A percentile compares a stretch with the other conserved stretches of the same genome.
Evolutionary conservation across 176 grass and related monocot species (phyloP).

Genomic region (Otatea glauca): DNA sequence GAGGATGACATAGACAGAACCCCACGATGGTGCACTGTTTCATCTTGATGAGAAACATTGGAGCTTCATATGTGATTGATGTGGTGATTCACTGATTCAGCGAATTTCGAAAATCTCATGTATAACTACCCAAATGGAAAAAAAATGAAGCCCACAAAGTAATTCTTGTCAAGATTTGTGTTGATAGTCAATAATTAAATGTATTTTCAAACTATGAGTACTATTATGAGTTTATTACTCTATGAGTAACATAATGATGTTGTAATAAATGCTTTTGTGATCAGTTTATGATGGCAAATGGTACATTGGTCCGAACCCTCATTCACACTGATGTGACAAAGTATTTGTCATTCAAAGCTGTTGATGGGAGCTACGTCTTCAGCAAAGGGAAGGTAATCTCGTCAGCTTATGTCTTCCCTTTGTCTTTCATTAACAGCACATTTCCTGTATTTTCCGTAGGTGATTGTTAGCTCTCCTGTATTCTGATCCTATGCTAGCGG

Average conservation of each 20-base stretch:
- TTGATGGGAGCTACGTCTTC: conserved; percentile 92
- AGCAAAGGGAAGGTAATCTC: conserved; percentile 83
- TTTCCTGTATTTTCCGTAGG: neutral
- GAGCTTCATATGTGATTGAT: neutral
- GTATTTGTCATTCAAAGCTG: conserved; percentile 91
- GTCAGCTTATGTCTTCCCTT: conserved; percentile 11
- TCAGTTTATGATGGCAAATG: conserved; percentile 99
- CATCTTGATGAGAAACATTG: conserved; percentile 19
- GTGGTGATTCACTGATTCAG: neutral
- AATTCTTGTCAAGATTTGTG: neutral
- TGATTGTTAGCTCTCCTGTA: conserved; percentile 21
- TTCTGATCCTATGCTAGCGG: conserved; percentile 18
- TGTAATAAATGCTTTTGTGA: conserved; percentile 39
- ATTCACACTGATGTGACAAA: conserved; percentile 89
- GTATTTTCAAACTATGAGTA: neutral
- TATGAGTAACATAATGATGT: neutral
- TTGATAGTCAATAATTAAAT: conserved; percentile 14
- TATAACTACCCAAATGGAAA: conserved; percentile 1
- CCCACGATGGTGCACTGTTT: conserved; percentile 4
- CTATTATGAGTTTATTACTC: neutral
- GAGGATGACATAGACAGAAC: conserved; percentile 10
- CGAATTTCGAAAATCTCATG: conserved; percentile 19
- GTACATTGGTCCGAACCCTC: conserved; percentile 82
- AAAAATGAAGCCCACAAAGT: neutral
- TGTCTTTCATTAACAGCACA: conserved; percentile 17